phyloP scores from a whole-genome alignment of 352 stramenopile species.

The Plasmopara halstedii region DNA sequence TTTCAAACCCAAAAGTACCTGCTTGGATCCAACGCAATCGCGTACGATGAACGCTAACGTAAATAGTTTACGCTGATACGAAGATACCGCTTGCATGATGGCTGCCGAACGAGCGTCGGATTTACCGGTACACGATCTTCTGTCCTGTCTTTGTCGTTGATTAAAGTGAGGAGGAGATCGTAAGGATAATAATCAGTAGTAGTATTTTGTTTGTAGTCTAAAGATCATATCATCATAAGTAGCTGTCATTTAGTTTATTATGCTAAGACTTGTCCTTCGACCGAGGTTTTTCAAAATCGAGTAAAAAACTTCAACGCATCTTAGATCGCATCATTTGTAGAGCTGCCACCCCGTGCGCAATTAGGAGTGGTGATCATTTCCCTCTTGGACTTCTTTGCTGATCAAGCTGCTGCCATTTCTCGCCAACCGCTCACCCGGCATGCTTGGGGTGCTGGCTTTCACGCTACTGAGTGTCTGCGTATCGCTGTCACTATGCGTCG shows the following conservation, averaged over 20 bases:
- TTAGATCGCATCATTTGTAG: slow-evolving; percentile 1
- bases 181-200: too few species aligned
- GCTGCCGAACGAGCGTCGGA: too few species aligned
- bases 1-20: slow-evolving; percentile 82
- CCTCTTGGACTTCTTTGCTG: background rate
- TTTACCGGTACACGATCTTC: background rate
- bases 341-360: slow-evolving; percentile 3
- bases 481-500: slow-evolving; percentile 54
- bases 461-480: slow-evolving; percentile 46
- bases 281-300: background rate
- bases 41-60: slow-evolving; percentile 48
- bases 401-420: slow-evolving; percentile 27
- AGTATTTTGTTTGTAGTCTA: background rate
- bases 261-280: slow-evolving; percentile 3
- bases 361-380: slow-evolving; percentile 14
- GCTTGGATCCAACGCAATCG: slow-evolving; percentile 5
- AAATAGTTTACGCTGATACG: slow-evolving; percentile 29
- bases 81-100: too few species aligned
- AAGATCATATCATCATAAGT: background rate
- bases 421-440: slow-evolving; percentile 24
- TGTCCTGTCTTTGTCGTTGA: background rate
- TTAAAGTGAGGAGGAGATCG: background rate
- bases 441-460: slow-evolving; percentile 38
- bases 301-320: slow-evolving; percentile 8
- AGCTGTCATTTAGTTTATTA: too few species aligned